Evolutionary conservation across 192 early-diverging fungal genomes (phyloP).

Genomic region (Martensiomyces pterosporus): DNA sequence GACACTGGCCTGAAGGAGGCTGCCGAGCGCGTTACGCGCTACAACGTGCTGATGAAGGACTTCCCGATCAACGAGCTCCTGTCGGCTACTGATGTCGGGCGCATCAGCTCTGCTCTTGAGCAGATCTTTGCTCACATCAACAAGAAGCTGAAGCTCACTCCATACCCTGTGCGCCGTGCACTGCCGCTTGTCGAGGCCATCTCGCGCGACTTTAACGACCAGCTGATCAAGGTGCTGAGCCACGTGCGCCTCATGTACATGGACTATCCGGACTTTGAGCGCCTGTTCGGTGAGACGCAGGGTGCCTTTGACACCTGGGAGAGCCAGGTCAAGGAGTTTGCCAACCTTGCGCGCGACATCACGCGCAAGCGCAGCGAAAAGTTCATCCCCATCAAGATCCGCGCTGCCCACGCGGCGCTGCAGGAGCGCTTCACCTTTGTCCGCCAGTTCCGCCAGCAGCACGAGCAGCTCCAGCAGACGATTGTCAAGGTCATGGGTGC

Average conservation of each 20-base stretch:
- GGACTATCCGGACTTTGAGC: constrained; percentile 89
- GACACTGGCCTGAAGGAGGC: constrained; percentile 98
- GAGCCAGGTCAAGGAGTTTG: constrained; percentile 91
- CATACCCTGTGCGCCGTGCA: constrained; percentile 88
- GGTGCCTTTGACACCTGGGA: constrained; percentile 93
- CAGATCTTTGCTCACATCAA: constrained; percentile 93
- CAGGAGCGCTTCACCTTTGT: constrained; percentile 93
- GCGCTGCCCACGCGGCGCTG: constrained; percentile 81
- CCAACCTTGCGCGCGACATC: constrained; percentile 90
- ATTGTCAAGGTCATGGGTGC: constrained; percentile 88
- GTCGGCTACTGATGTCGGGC: constrained; percentile 86
- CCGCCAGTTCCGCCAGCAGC: constrained; percentile 88
- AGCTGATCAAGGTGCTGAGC: constrained; percentile 82
- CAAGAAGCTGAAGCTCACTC: constrained; percentile 93
- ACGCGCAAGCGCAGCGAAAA: constrained; percentile 90
- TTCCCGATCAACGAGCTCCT: constrained; percentile 97
- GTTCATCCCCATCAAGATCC: constrained; percentile 94
- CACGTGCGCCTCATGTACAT: constrained; percentile 91
- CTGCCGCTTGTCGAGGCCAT: constrained; percentile 93
- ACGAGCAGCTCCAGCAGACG: constrained; percentile 96
- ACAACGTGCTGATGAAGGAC: constrained; percentile 98
- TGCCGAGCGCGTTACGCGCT: constrained; percentile 84
- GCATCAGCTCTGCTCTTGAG: constrained; percentile 69
- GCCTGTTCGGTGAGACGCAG: constrained; percentile 74
- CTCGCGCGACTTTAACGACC: constrained; percentile 91